Percentiles rank a stretch among this genome's conserved stretches.
Evolutionary conservation across 192 early-diverging fungal genomes (phyloP).

Genomic region (Phycomyces blakesleeanus): DNA sequence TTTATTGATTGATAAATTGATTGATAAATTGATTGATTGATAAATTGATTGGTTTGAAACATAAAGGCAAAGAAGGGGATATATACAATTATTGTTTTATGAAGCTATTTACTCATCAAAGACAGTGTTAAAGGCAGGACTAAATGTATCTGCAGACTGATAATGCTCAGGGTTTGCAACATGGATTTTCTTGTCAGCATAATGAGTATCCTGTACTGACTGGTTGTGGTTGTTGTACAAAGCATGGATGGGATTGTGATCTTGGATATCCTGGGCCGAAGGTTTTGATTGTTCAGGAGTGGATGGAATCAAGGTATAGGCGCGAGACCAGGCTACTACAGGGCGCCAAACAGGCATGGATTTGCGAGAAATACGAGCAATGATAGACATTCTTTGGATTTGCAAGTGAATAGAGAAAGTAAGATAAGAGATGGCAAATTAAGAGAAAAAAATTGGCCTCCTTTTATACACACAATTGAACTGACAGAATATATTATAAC

Average conservation of each 20-base stretch:
- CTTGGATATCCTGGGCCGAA: neutral
- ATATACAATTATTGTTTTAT: neutral
- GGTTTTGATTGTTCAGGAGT: conserved; percentile 1
- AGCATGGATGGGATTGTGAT: conserved; percentile 17
- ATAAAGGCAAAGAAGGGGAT: neutral
- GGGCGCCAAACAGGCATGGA: neutral
- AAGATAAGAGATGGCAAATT: too few relatives aligned
- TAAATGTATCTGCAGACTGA: conserved; percentile 1
- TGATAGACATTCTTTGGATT: too few relatives aligned
- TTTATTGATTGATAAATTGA: neutral
- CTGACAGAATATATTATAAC: too few relatives aligned
- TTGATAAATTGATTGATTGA: neutral
- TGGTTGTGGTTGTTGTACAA: conserved; percentile 25
- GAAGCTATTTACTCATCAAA: conserved; percentile 17
- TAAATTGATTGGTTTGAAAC: neutral
- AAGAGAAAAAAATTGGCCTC: too few relatives aligned
- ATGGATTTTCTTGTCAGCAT: neutral
- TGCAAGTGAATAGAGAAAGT: neutral
- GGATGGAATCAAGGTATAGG: conserved; percentile 25
- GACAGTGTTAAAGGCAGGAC: conserved; percentile 16
- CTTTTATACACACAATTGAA: neutral
- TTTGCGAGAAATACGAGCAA: neutral
- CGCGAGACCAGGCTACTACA: conserved; percentile 7
- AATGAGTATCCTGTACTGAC: conserved; percentile 7
- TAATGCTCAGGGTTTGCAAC: neutral